Conservation (phyloP, 371 early-diverging fungal species). For the Mucor irregularis region DNA sequence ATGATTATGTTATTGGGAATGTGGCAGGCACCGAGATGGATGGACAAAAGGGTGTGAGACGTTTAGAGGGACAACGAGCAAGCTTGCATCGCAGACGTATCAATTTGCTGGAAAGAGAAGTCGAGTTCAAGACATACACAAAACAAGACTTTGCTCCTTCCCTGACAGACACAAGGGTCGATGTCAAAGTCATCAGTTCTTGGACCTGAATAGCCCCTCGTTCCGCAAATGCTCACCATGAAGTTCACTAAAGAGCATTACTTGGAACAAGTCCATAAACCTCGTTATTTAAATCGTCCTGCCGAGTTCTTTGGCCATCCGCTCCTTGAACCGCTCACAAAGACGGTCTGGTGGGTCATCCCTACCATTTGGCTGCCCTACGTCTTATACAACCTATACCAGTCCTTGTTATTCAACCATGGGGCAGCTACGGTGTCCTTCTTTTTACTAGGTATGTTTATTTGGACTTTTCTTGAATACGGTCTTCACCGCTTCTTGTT, state of each 20-base stretch:
- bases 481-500: conserved; percentile 90
- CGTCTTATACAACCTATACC: conserved; percentile 31
- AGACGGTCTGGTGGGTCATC: conserved; percentile 93
- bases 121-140: conserved; percentile 29
- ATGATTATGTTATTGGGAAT: conserved; percentile 77
- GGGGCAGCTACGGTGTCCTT: conserved; percentile 29
- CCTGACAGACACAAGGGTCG: conserved; percentile 45
- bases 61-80: conserved; percentile 16
- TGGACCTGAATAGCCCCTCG: conserved; percentile 83
- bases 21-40: conserved; percentile 28
- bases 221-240: conserved; percentile 76
- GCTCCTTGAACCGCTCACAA: conserved; percentile 77
- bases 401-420: conserved; percentile 32
- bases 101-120: conserved; percentile 19
- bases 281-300: conserved; percentile 77
- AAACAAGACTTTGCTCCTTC: conserved; percentile 55
- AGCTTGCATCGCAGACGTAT: conserved; percentile 22
- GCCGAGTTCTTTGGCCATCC: conserved; percentile 80
- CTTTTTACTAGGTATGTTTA: conserved; percentile 68
- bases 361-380: conserved; percentile 88
- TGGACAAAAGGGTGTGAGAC: not conserved
- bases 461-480: conserved; percentile 88
- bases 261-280: conserved; percentile 88
- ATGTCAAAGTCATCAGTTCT: conserved; percentile 68
- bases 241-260: conserved; percentile 81